A percentile compares a stretch with the other conserved stretches of the same genome.
phyloP scores from a whole-genome alignment of 83 land plant genomes.

The Diphasiastrum complanatum region DNA sequence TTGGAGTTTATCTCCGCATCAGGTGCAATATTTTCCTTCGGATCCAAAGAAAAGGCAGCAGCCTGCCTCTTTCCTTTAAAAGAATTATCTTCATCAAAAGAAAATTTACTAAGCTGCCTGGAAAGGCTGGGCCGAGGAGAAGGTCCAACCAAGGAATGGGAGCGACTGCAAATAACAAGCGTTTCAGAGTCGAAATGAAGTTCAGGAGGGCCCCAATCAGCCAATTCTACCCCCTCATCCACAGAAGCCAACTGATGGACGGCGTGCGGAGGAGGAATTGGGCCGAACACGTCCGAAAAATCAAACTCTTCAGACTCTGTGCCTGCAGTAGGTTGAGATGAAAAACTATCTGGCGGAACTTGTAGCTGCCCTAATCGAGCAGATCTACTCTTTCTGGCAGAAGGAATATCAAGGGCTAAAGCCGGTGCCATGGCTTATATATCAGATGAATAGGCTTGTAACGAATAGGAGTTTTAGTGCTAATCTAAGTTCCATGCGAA shows the following conservation, averaged over 20 bases:
- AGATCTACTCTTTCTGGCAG: no score
- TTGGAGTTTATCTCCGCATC: constrained; percentile 2
- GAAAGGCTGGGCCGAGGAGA: constrained; percentile 40
- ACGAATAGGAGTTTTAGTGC: no score
- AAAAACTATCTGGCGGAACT: no score
- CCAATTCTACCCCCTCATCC: constrained; percentile 3
- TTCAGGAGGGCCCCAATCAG: constrained; percentile 16
- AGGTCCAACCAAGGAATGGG: constrained; percentile 91
- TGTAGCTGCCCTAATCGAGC: no score
- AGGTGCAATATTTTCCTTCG: constrained; percentile 17
- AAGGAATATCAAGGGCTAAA: no score
- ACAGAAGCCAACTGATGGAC: constrained; percentile 9
- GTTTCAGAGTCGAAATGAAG: constrained; percentile 35
- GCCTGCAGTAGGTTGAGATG: no score
- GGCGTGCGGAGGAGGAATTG: constrained; percentile 19
- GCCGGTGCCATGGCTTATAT: no score
- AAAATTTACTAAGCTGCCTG: constrained; percentile 42
- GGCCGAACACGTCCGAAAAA: constrained; percentile 48
- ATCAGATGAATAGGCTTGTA: no score
- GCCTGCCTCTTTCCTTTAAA: not conserved
- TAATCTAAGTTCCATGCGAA: no score
- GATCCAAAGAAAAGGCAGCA: constrained; percentile 4
- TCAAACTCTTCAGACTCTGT: constrained; percentile 36
- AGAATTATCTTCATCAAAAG: constrained; percentile 39
- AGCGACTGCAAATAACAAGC: constrained; percentile 50